These are phyloP conservation scores for Alternaria sp. DNA, from an alignment of 2,329 filamentous ascomycete genomes.

Conservation along the genomic window DNA sequence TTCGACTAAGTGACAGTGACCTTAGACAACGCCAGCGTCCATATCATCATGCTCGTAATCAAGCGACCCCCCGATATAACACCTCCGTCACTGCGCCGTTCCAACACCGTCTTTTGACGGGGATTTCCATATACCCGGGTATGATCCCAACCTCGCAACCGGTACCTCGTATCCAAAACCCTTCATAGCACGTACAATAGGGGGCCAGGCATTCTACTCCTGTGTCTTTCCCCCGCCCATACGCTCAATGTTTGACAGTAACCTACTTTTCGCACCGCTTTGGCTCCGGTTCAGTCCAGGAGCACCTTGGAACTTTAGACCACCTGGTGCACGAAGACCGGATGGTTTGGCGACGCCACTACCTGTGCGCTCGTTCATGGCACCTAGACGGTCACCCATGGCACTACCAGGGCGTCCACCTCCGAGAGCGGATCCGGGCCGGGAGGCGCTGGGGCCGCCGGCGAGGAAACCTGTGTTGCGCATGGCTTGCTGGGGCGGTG, in stretches of 20 bases:
- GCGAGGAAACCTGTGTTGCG: constrained; percentile 47
- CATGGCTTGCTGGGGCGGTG: constrained; percentile 35
- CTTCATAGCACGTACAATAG: constrained; percentile 9
- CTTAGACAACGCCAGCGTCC: constrained; percentile 1
- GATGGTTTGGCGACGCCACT: constrained; percentile 57
- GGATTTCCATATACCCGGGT: not conserved
- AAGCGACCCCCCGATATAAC: constrained; percentile 1
- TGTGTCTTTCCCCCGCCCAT: constrained; percentile 69
- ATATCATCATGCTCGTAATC: constrained; percentile 7
- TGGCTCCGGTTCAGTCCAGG: constrained; percentile 45
- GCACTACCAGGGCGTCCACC: constrained; percentile 38
- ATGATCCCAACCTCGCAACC: constrained; percentile 2
- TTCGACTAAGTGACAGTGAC: not conserved
- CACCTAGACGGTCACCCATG: constrained; percentile 35
- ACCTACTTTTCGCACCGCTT: constrained; percentile 67
- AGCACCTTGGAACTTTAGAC: constrained; percentile 47
- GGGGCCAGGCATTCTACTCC: constrained; percentile 29
- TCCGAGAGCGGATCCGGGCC: constrained; percentile 41
- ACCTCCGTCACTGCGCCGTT: not conserved
- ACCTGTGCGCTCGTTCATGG: constrained; percentile 25
- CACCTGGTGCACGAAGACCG: constrained; percentile 67
- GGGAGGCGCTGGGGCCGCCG: constrained; percentile 32
- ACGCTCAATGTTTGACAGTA: constrained; percentile 86
- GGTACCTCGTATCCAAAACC: constrained; percentile 11
- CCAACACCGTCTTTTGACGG: not conserved